A percentile compares a stretch with the other conserved stretches of the same genome.
Conservation (phyloP, 257 asterid genomes). For the Scutellaria minor region DNA sequence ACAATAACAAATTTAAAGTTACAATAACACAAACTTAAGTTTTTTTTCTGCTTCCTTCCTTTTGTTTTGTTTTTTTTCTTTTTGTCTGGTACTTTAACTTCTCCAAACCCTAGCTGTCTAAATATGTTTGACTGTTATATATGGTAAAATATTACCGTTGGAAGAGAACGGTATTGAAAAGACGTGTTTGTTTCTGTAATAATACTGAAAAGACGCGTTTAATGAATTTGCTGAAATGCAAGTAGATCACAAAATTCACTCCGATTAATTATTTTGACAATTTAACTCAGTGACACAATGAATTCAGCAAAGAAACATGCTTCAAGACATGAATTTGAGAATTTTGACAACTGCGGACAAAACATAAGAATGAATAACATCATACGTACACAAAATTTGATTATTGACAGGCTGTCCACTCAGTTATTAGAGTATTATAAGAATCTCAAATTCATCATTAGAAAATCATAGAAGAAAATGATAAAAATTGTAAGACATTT, state of each 20-base stretch:
- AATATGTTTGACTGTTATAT: no score
- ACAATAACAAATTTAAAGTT: no score
- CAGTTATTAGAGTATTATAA: neutral
- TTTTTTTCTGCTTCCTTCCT: no score
- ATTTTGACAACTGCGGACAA: neutral
- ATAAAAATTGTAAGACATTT: constrained; percentile 10
- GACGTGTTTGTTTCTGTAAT: no score
- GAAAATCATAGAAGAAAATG: neutral
- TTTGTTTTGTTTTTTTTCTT: no score
- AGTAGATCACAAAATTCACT: neutral
- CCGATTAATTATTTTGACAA: neutral
- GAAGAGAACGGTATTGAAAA: no score
- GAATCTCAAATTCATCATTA: constrained; percentile 5
- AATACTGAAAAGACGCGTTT: no score
- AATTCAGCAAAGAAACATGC: neutral
- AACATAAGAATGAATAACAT: neutral
- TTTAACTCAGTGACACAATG: neutral
- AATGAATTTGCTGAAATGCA: neutral
- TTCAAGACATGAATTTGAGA: neutral
- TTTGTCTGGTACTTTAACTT: no score
- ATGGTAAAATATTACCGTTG: neutral
- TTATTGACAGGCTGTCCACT: neutral
- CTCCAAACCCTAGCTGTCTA: no score
- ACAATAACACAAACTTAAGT: no score
- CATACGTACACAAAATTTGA: neutral